Percentiles rank a stretch among this genome's conserved stretches.
phyloP scores from a whole-genome alignment of 371 early-diverging fungal genomes.

The Rhizomucor miehei region DNA sequence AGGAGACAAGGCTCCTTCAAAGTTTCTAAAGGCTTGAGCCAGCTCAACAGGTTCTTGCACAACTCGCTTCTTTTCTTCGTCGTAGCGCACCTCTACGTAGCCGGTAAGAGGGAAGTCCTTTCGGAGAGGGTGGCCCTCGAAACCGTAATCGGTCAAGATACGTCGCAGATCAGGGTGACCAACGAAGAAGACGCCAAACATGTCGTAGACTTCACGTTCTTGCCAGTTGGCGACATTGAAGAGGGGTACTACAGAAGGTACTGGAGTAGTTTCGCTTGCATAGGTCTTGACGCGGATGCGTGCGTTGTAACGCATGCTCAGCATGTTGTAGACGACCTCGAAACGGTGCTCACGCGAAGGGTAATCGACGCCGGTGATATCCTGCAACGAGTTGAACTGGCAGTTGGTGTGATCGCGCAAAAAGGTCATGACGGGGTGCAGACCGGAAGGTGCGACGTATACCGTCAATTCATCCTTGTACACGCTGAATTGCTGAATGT shows the following conservation, averaged over 20 bases:
- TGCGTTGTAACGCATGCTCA: slow-evolving; percentile 86
- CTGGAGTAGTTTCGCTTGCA: slow-evolving; percentile 86
- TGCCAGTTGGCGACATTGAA: slow-evolving; percentile 94
- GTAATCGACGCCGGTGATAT: slow-evolving; percentile 90
- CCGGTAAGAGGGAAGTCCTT: slow-evolving; percentile 98
- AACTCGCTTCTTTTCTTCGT: slow-evolving; percentile 96
- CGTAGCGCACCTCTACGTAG: slow-evolving; percentile 93
- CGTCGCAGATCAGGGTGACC: slow-evolving; percentile 96
- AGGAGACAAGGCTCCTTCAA: slow-evolving; percentile 81
- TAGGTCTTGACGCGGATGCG: slow-evolving; percentile 97
- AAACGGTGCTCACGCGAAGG: slow-evolving; percentile 92
- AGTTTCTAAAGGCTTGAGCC: slow-evolving; percentile 96
- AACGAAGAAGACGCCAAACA: slow-evolving; percentile 96
- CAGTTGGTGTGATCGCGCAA: slow-evolving; percentile 91
- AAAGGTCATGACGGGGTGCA: slow-evolving; percentile 81
- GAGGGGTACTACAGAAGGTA: slow-evolving; percentile 77
- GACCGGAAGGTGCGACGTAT: slow-evolving; percentile 80
- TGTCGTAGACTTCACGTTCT: slow-evolving; percentile 97
- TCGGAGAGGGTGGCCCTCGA: slow-evolving; percentile 95
- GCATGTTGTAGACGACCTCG: slow-evolving; percentile 93
- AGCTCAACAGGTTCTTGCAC: slow-evolving; percentile 94
- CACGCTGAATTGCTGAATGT: slow-evolving; percentile 93
- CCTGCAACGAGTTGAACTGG: slow-evolving; percentile 90
- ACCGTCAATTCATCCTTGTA: slow-evolving; percentile 98
- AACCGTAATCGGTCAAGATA: slow-evolving; percentile 98